phyloP scores from a whole-genome alignment of 2,329 filamentous ascomycete species.

The Hansfordia pulvinata region DNA sequence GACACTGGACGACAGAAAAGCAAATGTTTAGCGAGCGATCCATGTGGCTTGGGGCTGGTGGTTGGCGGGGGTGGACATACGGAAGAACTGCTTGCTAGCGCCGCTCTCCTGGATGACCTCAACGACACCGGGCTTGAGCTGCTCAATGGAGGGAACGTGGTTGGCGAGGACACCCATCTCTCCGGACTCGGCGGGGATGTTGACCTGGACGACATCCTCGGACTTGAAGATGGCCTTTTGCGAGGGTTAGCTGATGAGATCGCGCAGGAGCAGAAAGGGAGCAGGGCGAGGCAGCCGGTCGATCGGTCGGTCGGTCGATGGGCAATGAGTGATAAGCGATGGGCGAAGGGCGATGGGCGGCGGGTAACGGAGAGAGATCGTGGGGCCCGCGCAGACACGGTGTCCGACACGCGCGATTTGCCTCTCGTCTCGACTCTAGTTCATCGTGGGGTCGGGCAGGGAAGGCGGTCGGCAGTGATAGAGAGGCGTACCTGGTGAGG shows the following conservation, averaged over 20 bases:
- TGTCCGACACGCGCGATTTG: background rate
- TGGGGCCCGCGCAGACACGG: constrained; percentile 1
- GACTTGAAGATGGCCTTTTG: constrained; percentile 58
- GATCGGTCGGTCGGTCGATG: no score
- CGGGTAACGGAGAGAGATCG: background rate
- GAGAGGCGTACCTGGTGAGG: constrained; percentile 95
- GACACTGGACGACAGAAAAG: constrained; percentile 48
- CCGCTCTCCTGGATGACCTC: constrained; percentile 92
- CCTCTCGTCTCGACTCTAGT: no score
- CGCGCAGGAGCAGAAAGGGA: no score
- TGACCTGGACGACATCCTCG: constrained; percentile 79
- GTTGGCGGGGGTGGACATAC: constrained; percentile 42
- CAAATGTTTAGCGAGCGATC: constrained; percentile 7
- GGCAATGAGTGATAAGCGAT: no score
- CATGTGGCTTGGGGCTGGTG: constrained; percentile 3
- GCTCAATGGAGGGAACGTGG: constrained; percentile 97
- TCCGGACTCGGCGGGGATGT: constrained; percentile 93
- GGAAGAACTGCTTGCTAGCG: constrained; percentile 91
- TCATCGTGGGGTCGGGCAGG: constrained; percentile 5
- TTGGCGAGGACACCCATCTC: constrained; percentile 99
- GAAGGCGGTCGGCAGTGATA: constrained; percentile 3
- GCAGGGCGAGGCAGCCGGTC: no score
- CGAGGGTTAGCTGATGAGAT: constrained; percentile 43
- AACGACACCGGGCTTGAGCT: constrained; percentile 91
- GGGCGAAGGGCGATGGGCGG: constrained; percentile 1